A percentile compares a stretch with the other conserved stretches of the same genome.
Evolutionary conservation across 2,329 filamentous ascomycete species (phyloP).

Genomic region (Cladosporium sp.): DNA sequence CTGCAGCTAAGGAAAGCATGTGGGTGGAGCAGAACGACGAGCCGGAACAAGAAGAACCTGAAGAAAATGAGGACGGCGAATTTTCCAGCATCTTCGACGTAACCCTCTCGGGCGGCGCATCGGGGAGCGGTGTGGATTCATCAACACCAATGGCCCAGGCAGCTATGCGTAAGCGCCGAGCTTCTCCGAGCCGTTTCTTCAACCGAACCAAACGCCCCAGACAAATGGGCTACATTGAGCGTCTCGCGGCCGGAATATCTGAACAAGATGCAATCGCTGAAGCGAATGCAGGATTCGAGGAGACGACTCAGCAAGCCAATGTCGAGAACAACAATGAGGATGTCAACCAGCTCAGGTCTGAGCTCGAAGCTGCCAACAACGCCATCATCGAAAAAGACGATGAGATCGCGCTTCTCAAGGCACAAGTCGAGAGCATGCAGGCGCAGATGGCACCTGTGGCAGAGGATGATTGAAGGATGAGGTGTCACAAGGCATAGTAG

Average conservation of each 20-base stretch:
- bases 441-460: background rate
- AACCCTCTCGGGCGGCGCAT: background rate
- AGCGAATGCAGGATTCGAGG: background rate
- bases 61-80: background rate
- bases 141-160: no score
- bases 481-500: no score
- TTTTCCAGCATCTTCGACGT: background rate
- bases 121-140: background rate
- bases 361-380: background rate
- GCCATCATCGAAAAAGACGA: background rate
- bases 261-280: background rate
- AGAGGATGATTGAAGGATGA: no score
- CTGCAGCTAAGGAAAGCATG: constrained; percentile 1
- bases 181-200: background rate
- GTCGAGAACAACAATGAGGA: background rate
- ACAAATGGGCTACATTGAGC: constrained; percentile 9
- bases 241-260: constrained; percentile 1
- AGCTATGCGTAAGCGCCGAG: background rate
- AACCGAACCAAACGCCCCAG: background rate
- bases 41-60: background rate
- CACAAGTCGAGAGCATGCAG: background rate
- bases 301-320: no score
- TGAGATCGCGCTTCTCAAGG: background rate
- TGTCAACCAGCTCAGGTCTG: background rate
- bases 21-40: constrained; percentile 8